A percentile compares a stretch with the other conserved stretches of the same genome.
These are phyloP conservation scores for Neoboletus magnificus DNA, from an alignment of 768 basidiomycete genomes.

Conservation along the genomic window DNA sequence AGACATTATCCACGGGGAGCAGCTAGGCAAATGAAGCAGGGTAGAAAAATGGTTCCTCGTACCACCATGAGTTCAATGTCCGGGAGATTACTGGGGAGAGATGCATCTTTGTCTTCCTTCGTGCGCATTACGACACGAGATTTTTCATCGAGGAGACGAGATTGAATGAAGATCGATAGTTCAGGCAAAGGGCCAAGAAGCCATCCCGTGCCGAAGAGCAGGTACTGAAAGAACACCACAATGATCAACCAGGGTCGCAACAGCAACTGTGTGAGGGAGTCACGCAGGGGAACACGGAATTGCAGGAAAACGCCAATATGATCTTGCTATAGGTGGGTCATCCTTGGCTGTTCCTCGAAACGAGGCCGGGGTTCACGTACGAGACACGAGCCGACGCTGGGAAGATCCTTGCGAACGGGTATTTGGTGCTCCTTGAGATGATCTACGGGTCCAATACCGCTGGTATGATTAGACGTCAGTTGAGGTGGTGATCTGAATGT, in stretches of 20 bases:
- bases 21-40: background rate
- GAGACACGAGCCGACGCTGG: background rate
- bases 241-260: background rate
- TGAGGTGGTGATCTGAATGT: background rate
- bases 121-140: background rate
- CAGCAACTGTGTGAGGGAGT: background rate
- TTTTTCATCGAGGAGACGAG: background rate
- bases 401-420: background rate
- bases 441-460: background rate
- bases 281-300: background rate
- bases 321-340: background rate
- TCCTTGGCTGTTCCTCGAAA: background rate
- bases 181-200: background rate
- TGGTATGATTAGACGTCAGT: background rate
- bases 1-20: background rate
- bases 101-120: background rate
- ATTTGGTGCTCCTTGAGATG: background rate
- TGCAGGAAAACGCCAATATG: background rate
- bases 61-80: background rate
- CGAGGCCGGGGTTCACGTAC: background rate
- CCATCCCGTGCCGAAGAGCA: background rate
- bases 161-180: background rate
- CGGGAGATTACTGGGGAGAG: background rate
- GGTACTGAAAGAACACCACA: background rate
- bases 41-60: background rate